Conservation (phyloP, 1,139 yeast species). For the Taphrina sp. region DNA sequence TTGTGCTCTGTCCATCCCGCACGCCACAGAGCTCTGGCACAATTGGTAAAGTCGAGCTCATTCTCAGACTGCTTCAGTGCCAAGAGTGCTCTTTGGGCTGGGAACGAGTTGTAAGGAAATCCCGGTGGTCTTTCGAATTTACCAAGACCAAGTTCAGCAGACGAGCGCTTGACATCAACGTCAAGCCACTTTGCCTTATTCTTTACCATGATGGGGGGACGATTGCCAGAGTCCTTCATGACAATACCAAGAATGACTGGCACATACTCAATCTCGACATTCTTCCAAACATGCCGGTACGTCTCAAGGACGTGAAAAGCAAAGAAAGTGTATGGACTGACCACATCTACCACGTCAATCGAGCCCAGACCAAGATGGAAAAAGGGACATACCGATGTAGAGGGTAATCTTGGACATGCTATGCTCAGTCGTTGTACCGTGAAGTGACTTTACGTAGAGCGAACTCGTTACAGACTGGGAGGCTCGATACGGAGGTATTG, state of each 20-base stretch:
- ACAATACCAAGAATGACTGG: conserved; percentile 15
- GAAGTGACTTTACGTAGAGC: no score
- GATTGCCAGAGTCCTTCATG: conserved; percentile 26
- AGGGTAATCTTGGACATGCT: conserved; percentile 17
- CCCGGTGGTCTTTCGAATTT: conserved; percentile 13
- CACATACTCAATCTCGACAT: conserved; percentile 18
- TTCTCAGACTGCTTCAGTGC: conserved; percentile 15
- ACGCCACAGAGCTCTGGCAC: conserved; percentile 23
- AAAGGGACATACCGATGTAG: no score
- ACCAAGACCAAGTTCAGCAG: conserved; percentile 13
- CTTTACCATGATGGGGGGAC: conserved; percentile 20
- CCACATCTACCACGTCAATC: no score
- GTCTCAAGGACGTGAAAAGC: conserved; percentile 24
- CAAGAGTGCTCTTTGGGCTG: conserved; percentile 12
- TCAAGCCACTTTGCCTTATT: conserved; percentile 19
- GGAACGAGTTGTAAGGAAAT: conserved; percentile 29
- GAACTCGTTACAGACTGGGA: no score
- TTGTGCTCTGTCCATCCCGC: conserved; percentile 32
- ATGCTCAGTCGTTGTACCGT: no score
- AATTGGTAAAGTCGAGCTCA: conserved; percentile 18
- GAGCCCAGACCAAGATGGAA: no score
- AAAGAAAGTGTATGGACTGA: conserved; percentile 24
- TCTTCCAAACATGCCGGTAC: conserved; percentile 23
- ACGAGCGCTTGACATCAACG: conserved; percentile 11
- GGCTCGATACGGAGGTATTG: no score